A percentile compares a stretch with the other conserved stretches of the same genome.
Conservation (phyloP, 768 basidiomycete genomes). For the Mycena chlorophos region DNA sequence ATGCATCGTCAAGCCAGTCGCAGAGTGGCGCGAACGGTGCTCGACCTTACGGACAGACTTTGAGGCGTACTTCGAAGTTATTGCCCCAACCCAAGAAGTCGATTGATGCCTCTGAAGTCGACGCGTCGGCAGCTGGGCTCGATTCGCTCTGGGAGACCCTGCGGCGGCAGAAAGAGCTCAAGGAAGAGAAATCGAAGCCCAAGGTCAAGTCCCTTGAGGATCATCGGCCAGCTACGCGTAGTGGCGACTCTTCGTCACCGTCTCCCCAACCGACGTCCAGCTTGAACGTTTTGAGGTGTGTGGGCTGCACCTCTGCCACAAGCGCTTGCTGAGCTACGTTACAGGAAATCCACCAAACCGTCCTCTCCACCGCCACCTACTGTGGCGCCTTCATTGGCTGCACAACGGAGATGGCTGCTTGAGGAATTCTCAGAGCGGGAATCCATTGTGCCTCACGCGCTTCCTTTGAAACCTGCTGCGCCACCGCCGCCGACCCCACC, state of each 20-base stretch:
- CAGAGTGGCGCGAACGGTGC: background rate
- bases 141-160: slow-evolving; percentile 46
- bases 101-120: slow-evolving; percentile 15
- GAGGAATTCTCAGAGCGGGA: slow-evolving; percentile 16
- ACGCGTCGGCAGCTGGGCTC: slow-evolving; percentile 33
- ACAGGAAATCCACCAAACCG: slow-evolving; percentile 1
- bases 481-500: slow-evolving; percentile 28
- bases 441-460: slow-evolving; percentile 12
- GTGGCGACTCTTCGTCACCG: slow-evolving; percentile 1
- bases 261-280: slow-evolving; percentile 18
- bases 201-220: slow-evolving; percentile 50
- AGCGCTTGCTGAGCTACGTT: background rate
- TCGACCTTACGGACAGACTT: background rate
- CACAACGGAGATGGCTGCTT: slow-evolving; percentile 13
- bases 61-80: slow-evolving; percentile 12
- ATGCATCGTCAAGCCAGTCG: slow-evolving; percentile 4
- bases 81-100: slow-evolving; percentile 7
- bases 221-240: slow-evolving; percentile 3
- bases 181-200: slow-evolving; percentile 42
- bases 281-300: slow-evolving; percentile 18
- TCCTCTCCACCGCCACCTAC: background rate
- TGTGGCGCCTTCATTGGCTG: background rate
- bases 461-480: slow-evolving; percentile 4
- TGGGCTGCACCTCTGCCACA: background rate
- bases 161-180: slow-evolving; percentile 41